phyloP scores from a whole-genome alignment of 345 rosid species.

The Viola odorata region DNA sequence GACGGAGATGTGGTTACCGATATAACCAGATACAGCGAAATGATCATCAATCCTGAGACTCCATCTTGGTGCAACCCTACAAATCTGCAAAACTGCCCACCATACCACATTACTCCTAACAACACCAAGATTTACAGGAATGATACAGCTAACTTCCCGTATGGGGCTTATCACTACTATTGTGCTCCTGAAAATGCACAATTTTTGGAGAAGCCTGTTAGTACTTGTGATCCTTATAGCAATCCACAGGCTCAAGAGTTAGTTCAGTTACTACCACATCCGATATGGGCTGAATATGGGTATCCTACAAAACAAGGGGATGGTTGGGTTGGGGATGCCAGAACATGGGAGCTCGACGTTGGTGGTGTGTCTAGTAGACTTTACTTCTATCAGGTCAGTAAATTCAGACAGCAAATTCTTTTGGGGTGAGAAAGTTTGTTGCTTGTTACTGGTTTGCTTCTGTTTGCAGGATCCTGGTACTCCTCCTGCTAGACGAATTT shows the following conservation, averaged over 20 bases:
- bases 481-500: constrained; percentile 24
- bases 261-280: constrained; percentile 33
- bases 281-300: constrained; percentile 29
- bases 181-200: constrained; percentile 30
- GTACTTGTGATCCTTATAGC: constrained; percentile 31
- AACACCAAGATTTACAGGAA: constrained; percentile 22
- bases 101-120: constrained; percentile 29
- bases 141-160: constrained; percentile 26
- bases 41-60: constrained; percentile 31
- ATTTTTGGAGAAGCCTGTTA: constrained; percentile 21
- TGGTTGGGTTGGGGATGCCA: constrained; percentile 29
- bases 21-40: constrained; percentile 28
- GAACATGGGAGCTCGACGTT: constrained; percentile 29
- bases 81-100: constrained; percentile 18
- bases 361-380: constrained; percentile 26
- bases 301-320: constrained; percentile 28
- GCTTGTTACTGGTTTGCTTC: too few relatives aligned
- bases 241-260: constrained; percentile 32
- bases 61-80: constrained; percentile 22
- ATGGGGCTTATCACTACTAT: constrained; percentile 27
- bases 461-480: constrained; percentile 30
- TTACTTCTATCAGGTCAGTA: constrained; percentile 26
- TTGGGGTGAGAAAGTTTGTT: background rate
- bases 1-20: constrained; percentile 29
- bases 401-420: background rate